Conservation (phyloP, 169 alveolate genomes). For the Plasmodium knowlesi region DNA sequence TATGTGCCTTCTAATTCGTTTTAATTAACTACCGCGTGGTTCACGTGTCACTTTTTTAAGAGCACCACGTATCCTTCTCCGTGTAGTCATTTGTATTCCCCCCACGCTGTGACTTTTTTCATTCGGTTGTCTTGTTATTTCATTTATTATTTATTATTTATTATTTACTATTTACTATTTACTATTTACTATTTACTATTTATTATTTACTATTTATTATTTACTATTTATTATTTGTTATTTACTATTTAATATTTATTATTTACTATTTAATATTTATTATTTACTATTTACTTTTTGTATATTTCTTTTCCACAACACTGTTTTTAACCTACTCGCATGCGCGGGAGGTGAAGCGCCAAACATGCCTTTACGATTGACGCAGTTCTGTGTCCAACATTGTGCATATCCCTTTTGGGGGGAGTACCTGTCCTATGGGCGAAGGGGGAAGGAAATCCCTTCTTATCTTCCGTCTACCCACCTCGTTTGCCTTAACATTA, state of each 20-base stretch:
- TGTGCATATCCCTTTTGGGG: background rate
- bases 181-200: no score
- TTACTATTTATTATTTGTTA: no score
- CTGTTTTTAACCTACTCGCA: background rate
- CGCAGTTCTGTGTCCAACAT: background rate
- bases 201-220: no score
- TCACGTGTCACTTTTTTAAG: background rate
- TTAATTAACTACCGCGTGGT: background rate
- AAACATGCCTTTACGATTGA: no score
- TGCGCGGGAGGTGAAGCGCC: background rate
- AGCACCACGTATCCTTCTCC: background rate
- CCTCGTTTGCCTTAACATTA: background rate
- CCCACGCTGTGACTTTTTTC: background rate
- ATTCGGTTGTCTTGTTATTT: background rate
- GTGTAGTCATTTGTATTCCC: background rate
- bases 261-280: no score
- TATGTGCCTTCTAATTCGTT: background rate
- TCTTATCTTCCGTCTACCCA: background rate
- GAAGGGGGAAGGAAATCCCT: background rate
- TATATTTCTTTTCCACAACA: background rate
- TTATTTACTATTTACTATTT: no score
- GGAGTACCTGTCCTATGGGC: background rate
- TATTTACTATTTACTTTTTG: no score
- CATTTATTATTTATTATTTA: no score
- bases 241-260: no score